phyloP scores from a whole-genome alignment of 805 yeast species.

The Saccharomycopsis capsularis region DNA sequence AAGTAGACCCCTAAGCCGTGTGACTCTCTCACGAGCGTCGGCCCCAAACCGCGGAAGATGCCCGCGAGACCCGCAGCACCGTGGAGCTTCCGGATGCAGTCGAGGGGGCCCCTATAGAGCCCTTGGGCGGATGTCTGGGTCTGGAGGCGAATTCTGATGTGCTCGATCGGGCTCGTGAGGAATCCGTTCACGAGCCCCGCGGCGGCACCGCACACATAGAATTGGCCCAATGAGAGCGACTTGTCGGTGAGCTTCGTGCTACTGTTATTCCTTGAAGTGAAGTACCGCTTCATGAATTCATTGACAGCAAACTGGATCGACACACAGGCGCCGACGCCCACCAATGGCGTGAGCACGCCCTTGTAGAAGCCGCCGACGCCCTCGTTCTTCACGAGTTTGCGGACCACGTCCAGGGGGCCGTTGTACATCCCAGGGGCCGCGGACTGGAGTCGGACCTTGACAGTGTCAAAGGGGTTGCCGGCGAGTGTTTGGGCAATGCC shows the following conservation, averaged over 20 bases:
- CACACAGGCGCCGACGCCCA: constrained; percentile 98
- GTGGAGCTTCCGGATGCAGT: constrained; percentile 55
- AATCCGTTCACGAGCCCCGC: constrained; percentile 90
- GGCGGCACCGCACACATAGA: constrained; percentile 77
- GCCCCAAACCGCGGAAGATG: constrained; percentile 71
- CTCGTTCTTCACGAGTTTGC: constrained; percentile 64
- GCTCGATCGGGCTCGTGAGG: constrained; percentile 91
- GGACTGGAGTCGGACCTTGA: constrained; percentile 87
- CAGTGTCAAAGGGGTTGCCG: constrained; percentile 96
- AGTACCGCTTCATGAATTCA: constrained; percentile 85
- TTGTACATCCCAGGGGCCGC: constrained; percentile 69
- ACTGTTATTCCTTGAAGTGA: constrained; percentile 38
- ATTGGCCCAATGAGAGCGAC: constrained; percentile 52
- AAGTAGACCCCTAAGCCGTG: constrained; percentile 88
- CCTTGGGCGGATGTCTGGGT: constrained; percentile 60
- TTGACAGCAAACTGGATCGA: constrained; percentile 94
- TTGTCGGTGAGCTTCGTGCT: constrained; percentile 26
- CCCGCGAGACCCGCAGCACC: constrained; percentile 49
- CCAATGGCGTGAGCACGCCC: constrained; percentile 87
- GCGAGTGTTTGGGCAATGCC: constrained; percentile 93
- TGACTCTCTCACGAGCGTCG: constrained; percentile 79
- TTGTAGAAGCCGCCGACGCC: constrained; percentile 85
- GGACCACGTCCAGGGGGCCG: constrained; percentile 73
- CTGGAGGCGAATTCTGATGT: constrained; percentile 87
- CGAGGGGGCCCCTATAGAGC: constrained; percentile 64